Conservation (phyloP, 2,329 filamentous ascomycete genomes). For the Xylaria sp. region DNA sequence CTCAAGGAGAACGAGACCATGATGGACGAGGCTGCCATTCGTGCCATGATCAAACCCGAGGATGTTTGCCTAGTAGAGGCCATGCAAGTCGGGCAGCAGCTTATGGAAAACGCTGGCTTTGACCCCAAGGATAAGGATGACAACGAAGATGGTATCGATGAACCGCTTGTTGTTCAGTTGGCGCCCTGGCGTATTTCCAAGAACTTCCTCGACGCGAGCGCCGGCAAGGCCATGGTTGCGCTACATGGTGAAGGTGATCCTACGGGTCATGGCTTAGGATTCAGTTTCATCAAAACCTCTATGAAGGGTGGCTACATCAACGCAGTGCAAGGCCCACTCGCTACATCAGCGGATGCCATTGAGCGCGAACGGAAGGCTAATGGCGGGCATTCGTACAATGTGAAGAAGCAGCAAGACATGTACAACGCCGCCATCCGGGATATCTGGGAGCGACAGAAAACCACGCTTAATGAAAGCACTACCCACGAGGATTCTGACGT, state of each 20-base stretch:
- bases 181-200: slow-evolving; percentile 97
- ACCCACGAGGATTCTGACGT: slow-evolving; percentile 70
- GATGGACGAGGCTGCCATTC: slow-evolving; percentile 80
- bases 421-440: slow-evolving; percentile 90
- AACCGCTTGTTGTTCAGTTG: slow-evolving; percentile 84
- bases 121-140: slow-evolving; percentile 72
- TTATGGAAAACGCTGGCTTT: slow-evolving; percentile 89
- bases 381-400: slow-evolving; percentile 96
- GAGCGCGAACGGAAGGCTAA: slow-evolving; percentile 87
- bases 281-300: slow-evolving; percentile 96
- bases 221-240: slow-evolving; percentile 95
- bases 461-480: slow-evolving; percentile 73
- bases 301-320: slow-evolving; percentile 98
- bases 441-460: slow-evolving; percentile 90
- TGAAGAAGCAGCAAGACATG: slow-evolving; percentile 88
- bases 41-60: slow-evolving; percentile 90
- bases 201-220: slow-evolving; percentile 91
- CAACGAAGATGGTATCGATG: slow-evolving; percentile 67
- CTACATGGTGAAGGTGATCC: slow-evolving; percentile 95
- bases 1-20: slow-evolving; percentile 74
- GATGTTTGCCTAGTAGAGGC: slow-evolving; percentile 93
- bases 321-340: slow-evolving; percentile 70
- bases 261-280: slow-evolving; percentile 88
- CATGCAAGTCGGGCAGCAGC: slow-evolving; percentile 94
- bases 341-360: slow-evolving; percentile 80